These are phyloP conservation scores for Volvox reticuliferus DNA, from an alignment of 139 green algal genomes.

Conservation along the genomic window DNA sequence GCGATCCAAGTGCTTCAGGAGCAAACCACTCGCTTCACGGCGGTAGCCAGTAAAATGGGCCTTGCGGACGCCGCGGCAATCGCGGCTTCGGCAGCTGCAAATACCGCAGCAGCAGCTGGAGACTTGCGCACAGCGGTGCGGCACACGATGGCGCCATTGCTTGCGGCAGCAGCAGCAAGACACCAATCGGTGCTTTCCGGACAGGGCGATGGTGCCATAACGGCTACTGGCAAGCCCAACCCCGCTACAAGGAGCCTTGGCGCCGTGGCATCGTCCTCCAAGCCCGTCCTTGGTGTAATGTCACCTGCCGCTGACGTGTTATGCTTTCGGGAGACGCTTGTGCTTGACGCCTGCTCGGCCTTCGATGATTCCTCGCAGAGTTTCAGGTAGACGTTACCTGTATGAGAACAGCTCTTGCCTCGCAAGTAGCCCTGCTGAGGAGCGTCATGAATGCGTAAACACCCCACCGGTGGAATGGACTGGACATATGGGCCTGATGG, in stretches of 20 bases:
- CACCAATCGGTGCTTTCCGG: constrained; percentile 3
- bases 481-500: background rate
- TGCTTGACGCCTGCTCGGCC: constrained; percentile 31
- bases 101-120: background rate
- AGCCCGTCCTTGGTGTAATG: background rate
- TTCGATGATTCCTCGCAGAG: constrained; percentile 8
- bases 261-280: background rate
- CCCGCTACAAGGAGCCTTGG: background rate
- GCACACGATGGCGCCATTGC: background rate
- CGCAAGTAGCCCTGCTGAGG: no score
- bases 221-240: background rate
- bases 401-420: no score
- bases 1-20: background rate
- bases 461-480: background rate
- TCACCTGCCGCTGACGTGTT: background rate
- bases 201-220: no score
- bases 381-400: background rate
- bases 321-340: constrained; percentile 37
- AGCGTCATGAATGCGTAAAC: no score
- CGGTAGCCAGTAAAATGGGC: background rate
- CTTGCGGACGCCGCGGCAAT: background rate
- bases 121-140: background rate
- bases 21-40: background rate
- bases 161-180: background rate
- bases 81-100: background rate